Percentiles rank a stretch among this genome's conserved stretches.
phyloP scores from a whole-genome alignment of 2,329 filamentous ascomycete genomes.

The Raffaelea arxii region DNA sequence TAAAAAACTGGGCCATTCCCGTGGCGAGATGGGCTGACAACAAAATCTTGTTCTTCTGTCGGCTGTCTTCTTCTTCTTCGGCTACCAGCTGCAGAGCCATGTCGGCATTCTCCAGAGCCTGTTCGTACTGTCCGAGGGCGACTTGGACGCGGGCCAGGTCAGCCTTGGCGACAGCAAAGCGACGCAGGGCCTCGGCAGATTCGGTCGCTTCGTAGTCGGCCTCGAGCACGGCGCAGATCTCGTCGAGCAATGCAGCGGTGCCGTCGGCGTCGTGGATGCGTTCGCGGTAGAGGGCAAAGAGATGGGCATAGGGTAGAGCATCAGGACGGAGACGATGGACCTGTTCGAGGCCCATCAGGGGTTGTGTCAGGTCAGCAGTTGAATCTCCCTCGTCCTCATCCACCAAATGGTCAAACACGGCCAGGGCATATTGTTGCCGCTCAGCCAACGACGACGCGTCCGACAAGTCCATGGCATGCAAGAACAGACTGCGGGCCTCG shows the following conservation, averaged over 20 bases:
- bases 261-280: slow-evolving; percentile 59
- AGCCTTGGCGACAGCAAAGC: slow-evolving; percentile 73
- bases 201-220: slow-evolving; percentile 77
- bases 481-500: slow-evolving; percentile 78
- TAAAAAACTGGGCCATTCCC: slow-evolving; percentile 55
- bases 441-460: slow-evolving; percentile 64
- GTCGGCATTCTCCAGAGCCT: slow-evolving; percentile 71
- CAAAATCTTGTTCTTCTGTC: slow-evolving; percentile 54
- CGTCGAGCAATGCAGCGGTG: slow-evolving; percentile 54
- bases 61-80: slow-evolving; percentile 32
- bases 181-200: slow-evolving; percentile 60
- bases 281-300: slow-evolving; percentile 73
- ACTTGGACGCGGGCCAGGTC: slow-evolving; percentile 82
- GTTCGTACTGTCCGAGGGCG: slow-evolving; percentile 51
- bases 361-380: slow-evolving; percentile 64
- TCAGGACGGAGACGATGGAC: slow-evolving; percentile 60
- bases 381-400: slow-evolving; percentile 32
- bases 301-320: slow-evolving; percentile 64
- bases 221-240: slow-evolving; percentile 63
- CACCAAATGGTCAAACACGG: slow-evolving; percentile 74
- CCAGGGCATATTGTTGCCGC: slow-evolving; percentile 69
- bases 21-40: slow-evolving; percentile 18
- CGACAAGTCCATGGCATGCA: slow-evolving; percentile 88
- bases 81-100: slow-evolving; percentile 59
- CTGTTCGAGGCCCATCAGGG: slow-evolving; percentile 81